Base-by-base conservation (phyloP, 2,329 filamentous ascomycete genomes). In the Coniella vitis region DNA sequence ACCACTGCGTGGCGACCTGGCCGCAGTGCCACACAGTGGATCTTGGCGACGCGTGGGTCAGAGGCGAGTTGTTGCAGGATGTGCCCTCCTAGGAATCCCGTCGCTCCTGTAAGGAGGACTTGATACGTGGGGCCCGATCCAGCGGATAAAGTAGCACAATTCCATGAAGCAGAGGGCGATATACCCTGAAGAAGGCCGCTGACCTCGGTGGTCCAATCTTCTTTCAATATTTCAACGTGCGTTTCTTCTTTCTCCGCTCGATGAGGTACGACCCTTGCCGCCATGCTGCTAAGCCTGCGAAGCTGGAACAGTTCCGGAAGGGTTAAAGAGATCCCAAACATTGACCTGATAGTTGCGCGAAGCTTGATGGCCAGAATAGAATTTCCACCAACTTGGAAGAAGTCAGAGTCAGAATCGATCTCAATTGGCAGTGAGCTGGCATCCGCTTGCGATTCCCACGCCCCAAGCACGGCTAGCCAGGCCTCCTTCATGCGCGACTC, bases 11-110 rank as follows among this genome's bases (percentile, higher is more conserved):
- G 29, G 4, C 45, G 37, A 7, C 29, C 25, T 4, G 40, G 16
- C 1, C 63, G 58, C 3, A 73, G 58, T 3, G 72, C 71, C 10
- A 77, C 38, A 51, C 71, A 74, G 56, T 73, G 66, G 3, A 78
- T 56, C 14, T 57, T 59, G 1, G 47, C 22, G 1, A 77, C 61
- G 0, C 47, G 45, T 0, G 56, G 38, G 8, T 66, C 47, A 2
- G 57, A 45, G 1, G 67, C 44, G 1, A 79, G 64, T 1, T 58
- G 51, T 5, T 51, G 44, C 1, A 75, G 57, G 16, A 77, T 48
- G 13, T 65, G 50, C 3, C 54, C 41, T 3, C 65, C 70, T 1
- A 77, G 58, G 44, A 69, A 73, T 0, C 66, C 69, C 1, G 65
- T 65, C 1, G 65, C 59, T 1, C 70, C 70, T 0, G 69, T 73